phyloP scores from a whole-genome alignment of 129 eudicot genomes.

The Tanacetum coccineum region DNA sequence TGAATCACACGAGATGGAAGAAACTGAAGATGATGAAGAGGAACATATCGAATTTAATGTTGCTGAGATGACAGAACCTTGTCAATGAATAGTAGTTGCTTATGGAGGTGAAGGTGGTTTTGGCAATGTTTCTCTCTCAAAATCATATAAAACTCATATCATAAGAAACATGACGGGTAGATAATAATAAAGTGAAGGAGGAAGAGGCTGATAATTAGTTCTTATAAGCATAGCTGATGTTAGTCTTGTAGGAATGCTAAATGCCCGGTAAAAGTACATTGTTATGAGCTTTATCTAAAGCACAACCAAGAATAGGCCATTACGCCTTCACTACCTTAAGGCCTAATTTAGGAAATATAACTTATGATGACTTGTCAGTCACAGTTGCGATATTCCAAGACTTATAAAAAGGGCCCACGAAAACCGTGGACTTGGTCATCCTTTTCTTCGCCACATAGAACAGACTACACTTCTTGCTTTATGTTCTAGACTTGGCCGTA shows the following conservation, averaged over 20 bases:
- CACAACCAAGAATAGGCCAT: slow-evolving; percentile 77
- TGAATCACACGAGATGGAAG: no score
- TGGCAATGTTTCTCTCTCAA: slow-evolving; percentile 51
- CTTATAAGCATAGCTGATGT: slow-evolving; percentile 93
- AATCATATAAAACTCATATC: slow-evolving; percentile 24
- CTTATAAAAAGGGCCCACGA: no score
- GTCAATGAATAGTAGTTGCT: slow-evolving; percentile 71
- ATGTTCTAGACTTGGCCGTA: no score
- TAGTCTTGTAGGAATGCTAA: slow-evolving; percentile 96
- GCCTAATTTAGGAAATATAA: slow-evolving; percentile 82
- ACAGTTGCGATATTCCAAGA: no score
- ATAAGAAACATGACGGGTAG: slow-evolving; percentile 16
- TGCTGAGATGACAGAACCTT: slow-evolving; percentile 78
- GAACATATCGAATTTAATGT: slow-evolving; percentile 55
- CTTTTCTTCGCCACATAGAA: no score
- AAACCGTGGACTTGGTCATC: no score
- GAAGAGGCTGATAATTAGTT: slow-evolving; percentile 47
- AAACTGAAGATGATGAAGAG: slow-evolving; percentile 30
- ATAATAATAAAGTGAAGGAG: slow-evolving; percentile 22
- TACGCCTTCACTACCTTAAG: slow-evolving; percentile 92
- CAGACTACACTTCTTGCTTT: no score
- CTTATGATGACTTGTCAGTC: no score
- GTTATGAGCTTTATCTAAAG: slow-evolving; percentile 87
- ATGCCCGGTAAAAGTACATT: slow-evolving; percentile 95
- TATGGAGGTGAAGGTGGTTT: slow-evolving; percentile 83